Evolutionary conservation across 2,329 filamentous ascomycete species (phyloP).

Genomic region (Phoma sp.): DNA sequence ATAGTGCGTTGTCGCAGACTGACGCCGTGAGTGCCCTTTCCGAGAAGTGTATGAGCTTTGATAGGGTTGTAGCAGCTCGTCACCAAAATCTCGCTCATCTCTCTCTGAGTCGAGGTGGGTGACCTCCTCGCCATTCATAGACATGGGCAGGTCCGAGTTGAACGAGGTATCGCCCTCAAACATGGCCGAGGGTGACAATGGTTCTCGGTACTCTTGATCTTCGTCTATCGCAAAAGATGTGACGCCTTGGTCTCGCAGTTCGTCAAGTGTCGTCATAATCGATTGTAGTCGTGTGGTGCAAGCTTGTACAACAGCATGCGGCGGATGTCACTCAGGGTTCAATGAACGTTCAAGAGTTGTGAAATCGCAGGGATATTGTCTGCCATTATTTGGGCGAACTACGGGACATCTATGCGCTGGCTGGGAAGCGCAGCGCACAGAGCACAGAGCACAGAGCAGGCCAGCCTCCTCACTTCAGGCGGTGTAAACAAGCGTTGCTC

Average conservation of each 20-base stretch:
- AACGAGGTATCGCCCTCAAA: conserved; percentile 45
- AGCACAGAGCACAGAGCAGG: conserved; percentile 3
- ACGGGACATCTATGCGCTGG: conserved; percentile 30
- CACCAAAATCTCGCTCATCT: conserved; percentile 30
- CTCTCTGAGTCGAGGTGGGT: conserved; percentile 42
- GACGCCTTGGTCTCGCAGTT: conserved; percentile 39
- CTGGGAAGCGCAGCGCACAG: conserved; percentile 10
- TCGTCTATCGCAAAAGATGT: conserved; percentile 46
- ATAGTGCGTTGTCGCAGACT: conserved; percentile 40
- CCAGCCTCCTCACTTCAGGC: conserved; percentile 7
- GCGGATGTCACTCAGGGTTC: conserved; percentile 26
- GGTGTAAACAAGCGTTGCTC: conserved; percentile 24
- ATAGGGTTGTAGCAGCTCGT: conserved; percentile 38
- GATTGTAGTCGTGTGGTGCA: conserved; percentile 24
- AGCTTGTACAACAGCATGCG: conserved; percentile 21
- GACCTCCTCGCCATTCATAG: conserved; percentile 37
- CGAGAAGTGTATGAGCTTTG: conserved; percentile 44
- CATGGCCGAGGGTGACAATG: conserved; percentile 39
- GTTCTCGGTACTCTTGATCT: conserved; percentile 41
- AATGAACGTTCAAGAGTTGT: conserved; percentile 16
- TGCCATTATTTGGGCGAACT: conserved; percentile 18
- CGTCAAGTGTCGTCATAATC: conserved; percentile 43
- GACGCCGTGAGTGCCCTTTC: conserved; percentile 32
- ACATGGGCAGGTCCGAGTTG: conserved; percentile 40
- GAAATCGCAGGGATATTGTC: conserved; percentile 17